Base-by-base conservation (phyloP, 192 early-diverging fungal species). In the Coemansia sp. region DNA sequence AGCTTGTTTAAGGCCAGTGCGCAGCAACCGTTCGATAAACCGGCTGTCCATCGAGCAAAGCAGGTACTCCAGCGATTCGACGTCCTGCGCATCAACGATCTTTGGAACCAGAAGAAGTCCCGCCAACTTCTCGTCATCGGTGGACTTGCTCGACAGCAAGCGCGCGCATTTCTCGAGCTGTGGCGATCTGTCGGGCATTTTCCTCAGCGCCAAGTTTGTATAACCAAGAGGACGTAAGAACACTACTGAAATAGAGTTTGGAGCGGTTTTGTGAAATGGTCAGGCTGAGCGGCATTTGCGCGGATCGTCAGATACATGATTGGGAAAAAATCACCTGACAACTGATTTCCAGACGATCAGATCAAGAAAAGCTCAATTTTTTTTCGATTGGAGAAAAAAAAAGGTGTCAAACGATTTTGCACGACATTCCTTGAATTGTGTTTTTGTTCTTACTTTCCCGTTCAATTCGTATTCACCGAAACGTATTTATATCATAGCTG, bases 91-190 rank as follows among this genome's bases (percentile, higher is more conserved):
- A 43, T 62, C 73, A 17, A 81, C 70, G 19, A 81, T 35, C 38
- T 53, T 65, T 6, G 79, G 73, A 55, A 81, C 43, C 11, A 81
- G 64, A 45, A 81, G 61, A n/a, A 81, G 67, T 2, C 79, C 79
- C 1, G 79, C 79, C 19, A 75, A 54, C 67, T 81, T 81, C 61
- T 75, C 79, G 46, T 81, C 79, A 15, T 81, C 79, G 7, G 79
- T 81, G 9, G 79, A 70, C 40, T 56, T 56, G 15, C 55, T 71
- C 13, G 79, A 81, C 70, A 81, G 45, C 49, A 81, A 49, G 41
- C 20, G 60, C 9, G 61, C 67, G 58, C 79, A 81, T 40, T 66
- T 65, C 20, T 72, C 79, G 9, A 81, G 66, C 69, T 71, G 68
- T 45, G 70, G 22, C 14, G 34, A 41, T 46, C 40, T 62, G 13